Evolutionary conservation across 2,329 filamentous ascomycete genomes (phyloP).

Genomic region (Ambrosiella cleistominuta): DNA sequence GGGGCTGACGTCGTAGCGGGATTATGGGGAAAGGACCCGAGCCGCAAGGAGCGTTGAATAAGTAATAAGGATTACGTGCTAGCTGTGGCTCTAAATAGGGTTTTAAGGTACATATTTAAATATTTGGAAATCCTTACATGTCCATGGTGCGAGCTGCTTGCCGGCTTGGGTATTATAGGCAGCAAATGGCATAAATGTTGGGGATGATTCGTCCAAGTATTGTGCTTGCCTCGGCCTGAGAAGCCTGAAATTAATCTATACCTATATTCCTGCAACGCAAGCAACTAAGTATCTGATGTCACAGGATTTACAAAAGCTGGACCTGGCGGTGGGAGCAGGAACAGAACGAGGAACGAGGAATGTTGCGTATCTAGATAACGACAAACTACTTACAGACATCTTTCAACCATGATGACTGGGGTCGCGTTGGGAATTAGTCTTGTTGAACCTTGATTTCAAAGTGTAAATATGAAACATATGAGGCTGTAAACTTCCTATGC

Average conservation of each 20-base stretch:
- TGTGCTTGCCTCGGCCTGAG: not conserved
- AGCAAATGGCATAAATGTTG: not conserved
- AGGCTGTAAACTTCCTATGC: not conserved
- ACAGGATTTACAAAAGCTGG: not conserved
- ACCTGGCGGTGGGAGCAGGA: not conserved
- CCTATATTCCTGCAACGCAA: not conserved
- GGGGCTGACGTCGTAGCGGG: not conserved
- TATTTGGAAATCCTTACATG: too few species aligned
- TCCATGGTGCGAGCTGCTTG: too few species aligned
- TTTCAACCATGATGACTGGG: too few species aligned
- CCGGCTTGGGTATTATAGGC: not conserved
- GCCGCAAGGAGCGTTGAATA: not conserved
- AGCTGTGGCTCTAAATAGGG: too few species aligned
- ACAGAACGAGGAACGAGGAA: not conserved
- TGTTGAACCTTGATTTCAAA: too few species aligned
- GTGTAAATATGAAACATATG: too few species aligned
- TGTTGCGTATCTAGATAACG: not conserved
- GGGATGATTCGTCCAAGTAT: not conserved
- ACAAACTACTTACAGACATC: too few species aligned
- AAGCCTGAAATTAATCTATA: not conserved
- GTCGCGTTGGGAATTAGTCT: too few species aligned
- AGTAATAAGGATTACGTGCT: too few species aligned
- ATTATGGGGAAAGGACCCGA: not conserved
- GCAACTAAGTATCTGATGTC: not conserved
- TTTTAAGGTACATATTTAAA: too few species aligned